Base-by-base conservation (phyloP, 352 stramenopile species). In the Globisporangium ultimum region DNA sequence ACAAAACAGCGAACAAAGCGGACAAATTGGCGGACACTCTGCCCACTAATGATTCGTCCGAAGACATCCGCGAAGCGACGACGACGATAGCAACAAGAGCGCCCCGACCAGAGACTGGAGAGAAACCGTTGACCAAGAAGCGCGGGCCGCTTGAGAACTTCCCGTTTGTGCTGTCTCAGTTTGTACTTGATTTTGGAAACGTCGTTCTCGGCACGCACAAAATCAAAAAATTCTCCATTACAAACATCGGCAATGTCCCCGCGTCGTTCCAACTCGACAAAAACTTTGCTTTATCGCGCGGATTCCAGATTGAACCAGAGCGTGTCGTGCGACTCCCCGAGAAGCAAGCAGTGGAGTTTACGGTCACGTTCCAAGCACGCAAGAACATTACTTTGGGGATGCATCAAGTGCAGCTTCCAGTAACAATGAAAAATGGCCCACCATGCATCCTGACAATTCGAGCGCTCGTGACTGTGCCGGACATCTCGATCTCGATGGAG, bases 111-210 rank as follows among this genome's bases (percentile, higher is more conserved):
- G 52, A 60, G 12, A 64, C 42, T 24, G 34, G 21, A 14, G 40
- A 20, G 7, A 76, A 72, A 48, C 8, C 62, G 17, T 34, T 55
- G 18, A 21, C 48, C 12, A 75, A 72, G 61, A 77, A 73, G 51
- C 60, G 59, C 7, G 58, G 43, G 4, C 28, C 28, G 8, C 50
- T 56, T 0, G 74, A 87, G 48, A 70, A 56, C 13, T 78, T 87
- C 6, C 66, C 76, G 10, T 98, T 97, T 60, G 73, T 97, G 46
- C 56, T 97, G 15, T 96, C 87, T 3, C 78, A 92, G 55, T 97
- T 98, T 61, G 78, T 96, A 1, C 76, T 96, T 22, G 94, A 98
- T 63, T 98, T 98, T 66, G 94, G 93, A 0, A 95, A 98, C 61
- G 89, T 98, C 51, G 89, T 98, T 11, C 59, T 92, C 4, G 95